These are phyloP conservation scores for Noccaea caerulescens DNA, from an alignment of 345 rosid species.

Conservation along the genomic window DNA sequence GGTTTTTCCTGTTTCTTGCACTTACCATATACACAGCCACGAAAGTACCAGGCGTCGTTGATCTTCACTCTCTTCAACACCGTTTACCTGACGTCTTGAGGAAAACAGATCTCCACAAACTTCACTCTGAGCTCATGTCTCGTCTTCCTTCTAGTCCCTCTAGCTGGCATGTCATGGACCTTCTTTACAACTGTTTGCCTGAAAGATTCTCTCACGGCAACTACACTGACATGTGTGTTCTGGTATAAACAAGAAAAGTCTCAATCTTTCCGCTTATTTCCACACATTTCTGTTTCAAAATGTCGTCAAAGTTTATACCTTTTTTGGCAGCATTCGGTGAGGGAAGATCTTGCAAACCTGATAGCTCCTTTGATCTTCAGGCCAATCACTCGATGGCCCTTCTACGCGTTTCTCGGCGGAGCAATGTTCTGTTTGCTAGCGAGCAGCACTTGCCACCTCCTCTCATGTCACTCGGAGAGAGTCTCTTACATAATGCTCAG, in stretches of 20 bases:
- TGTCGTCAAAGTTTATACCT: not conserved
- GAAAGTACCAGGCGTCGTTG: conserved; percentile 77
- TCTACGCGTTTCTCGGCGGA: conserved; percentile 85
- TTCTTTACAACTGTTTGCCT: conserved; percentile 85
- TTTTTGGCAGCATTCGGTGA: conserved; percentile 57
- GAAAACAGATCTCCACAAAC: conserved; percentile 77
- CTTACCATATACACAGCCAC: conserved; percentile 86
- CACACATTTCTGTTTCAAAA: not conserved
- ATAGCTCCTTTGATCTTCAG: conserved; percentile 72
- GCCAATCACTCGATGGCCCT: conserved; percentile 94
- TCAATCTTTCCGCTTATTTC: not conserved
- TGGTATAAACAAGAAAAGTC: conserved; percentile 53
- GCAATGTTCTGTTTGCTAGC: conserved; percentile 96
- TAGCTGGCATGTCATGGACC: conserved; percentile 83
- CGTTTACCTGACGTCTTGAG: conserved; percentile 68
- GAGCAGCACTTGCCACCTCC: conserved; percentile 87
- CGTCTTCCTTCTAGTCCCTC: conserved; percentile 79
- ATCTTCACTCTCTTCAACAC: conserved; percentile 70
- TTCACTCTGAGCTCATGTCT: conserved; percentile 60
- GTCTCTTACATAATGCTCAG: conserved; percentile 88
- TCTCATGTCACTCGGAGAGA: conserved; percentile 86
- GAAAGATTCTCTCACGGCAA: conserved; percentile 74
- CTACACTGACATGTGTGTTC: conserved; percentile 78
- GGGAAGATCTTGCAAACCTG: conserved; percentile 75
- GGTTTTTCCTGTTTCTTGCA: conserved; percentile 92